Evolutionary conservation across 2,329 filamentous ascomycete genomes (phyloP).

Genomic region (Paraphoma chrysanthemicola): DNA sequence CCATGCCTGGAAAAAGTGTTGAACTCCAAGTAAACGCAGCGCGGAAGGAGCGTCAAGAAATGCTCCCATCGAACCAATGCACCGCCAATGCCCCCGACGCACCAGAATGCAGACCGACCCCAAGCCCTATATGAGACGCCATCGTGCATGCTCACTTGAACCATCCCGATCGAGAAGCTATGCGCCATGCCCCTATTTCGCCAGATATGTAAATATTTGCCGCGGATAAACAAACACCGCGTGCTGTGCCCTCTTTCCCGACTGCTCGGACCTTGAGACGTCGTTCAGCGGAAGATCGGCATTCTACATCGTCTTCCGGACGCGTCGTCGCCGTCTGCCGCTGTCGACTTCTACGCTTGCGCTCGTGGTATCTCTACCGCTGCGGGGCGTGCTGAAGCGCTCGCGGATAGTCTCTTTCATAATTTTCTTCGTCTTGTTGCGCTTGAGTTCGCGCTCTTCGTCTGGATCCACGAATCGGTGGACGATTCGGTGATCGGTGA

Average conservation of each 20-base stretch:
- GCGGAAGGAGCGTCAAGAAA: no score
- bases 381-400: slow-evolving; percentile 37
- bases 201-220: background rate
- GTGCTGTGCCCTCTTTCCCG: background rate
- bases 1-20: background rate
- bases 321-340: slow-evolving; percentile 26
- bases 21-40: background rate
- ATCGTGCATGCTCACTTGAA: background rate
- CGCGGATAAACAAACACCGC: background rate
- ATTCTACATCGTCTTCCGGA: slow-evolving; percentile 40
- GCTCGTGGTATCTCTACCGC: slow-evolving; percentile 33
- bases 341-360: slow-evolving; percentile 31
- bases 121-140: background rate
- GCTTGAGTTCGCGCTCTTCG: slow-evolving; percentile 57
- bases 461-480: slow-evolving; percentile 83
- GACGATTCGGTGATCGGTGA: slow-evolving; percentile 85
- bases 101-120: background rate
- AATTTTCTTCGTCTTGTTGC: slow-evolving; percentile 33
- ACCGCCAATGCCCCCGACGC: background rate
- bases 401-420: slow-evolving; percentile 30
- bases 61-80: background rate
- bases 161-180: background rate
- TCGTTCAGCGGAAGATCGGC: slow-evolving; percentile 1
- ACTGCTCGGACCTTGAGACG: background rate
- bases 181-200: background rate